These are phyloP conservation scores for Akanthomyces dipterigenus DNA, from an alignment of 2,329 filamentous ascomycete species.

Conservation along the genomic window DNA sequence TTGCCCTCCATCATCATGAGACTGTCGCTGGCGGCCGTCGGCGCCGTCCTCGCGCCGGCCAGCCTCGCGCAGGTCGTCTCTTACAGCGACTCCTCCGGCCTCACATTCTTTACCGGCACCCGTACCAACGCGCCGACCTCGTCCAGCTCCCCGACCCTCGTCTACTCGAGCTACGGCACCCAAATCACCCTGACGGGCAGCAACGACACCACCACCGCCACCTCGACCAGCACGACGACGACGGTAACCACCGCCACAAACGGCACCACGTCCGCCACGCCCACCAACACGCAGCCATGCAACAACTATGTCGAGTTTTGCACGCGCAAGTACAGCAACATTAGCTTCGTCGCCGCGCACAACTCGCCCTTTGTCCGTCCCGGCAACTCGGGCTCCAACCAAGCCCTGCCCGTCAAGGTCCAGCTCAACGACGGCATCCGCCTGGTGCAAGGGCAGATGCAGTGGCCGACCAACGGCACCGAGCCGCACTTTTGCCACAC, in stretches of 20 bases:
- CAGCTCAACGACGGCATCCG: slow-evolving; percentile 75
- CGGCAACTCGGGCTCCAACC: slow-evolving; percentile 71
- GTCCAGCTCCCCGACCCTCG: slow-evolving; percentile 33
- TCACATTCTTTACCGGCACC: slow-evolving; percentile 32
- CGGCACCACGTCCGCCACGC: slow-evolving; percentile 33
- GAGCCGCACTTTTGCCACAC: slow-evolving; percentile 76
- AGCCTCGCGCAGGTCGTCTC: slow-evolving; percentile 17
- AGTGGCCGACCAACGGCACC: slow-evolving; percentile 44
- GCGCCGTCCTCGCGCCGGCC: not conserved
- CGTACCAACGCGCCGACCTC: slow-evolving; percentile 32
- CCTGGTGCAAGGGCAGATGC: slow-evolving; percentile 57
- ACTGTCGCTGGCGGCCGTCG: not conserved
- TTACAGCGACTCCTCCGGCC: slow-evolving; percentile 25
- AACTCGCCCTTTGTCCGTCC: slow-evolving; percentile 71
- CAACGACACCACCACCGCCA: slow-evolving; percentile 26
- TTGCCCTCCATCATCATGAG: not conserved
- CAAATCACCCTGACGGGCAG: slow-evolving; percentile 34
- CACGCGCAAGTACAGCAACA: slow-evolving; percentile 68
- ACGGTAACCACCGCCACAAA: slow-evolving; percentile 21
- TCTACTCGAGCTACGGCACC: slow-evolving; percentile 38
- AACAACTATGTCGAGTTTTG: slow-evolving; percentile 77
- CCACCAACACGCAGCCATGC: slow-evolving; percentile 67
- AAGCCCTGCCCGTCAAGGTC: slow-evolving; percentile 56
- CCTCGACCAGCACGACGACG: slow-evolving; percentile 24
- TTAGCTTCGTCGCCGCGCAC: slow-evolving; percentile 71